Conservation (phyloP, 1,284 basidiomycete species). For the Austroboletus novae-zelandiae region DNA sequence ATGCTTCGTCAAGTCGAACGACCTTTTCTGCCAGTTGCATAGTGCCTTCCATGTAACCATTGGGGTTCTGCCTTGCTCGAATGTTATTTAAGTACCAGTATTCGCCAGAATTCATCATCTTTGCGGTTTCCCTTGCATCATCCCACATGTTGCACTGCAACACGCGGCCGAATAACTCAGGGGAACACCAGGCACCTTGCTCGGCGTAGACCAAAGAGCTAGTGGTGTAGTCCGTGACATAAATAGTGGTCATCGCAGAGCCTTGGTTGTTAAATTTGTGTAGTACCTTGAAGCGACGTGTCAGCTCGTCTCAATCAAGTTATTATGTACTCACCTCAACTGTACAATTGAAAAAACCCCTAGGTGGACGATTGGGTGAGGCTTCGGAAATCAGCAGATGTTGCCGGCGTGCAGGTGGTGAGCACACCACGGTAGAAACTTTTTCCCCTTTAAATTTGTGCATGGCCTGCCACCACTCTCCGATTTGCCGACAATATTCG, state of each 20-base stretch:
- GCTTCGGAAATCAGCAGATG: constrained; percentile 55
- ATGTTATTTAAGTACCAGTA: constrained; percentile 58
- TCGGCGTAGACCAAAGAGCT: constrained; percentile 35
- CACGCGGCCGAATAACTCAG: constrained; percentile 41
- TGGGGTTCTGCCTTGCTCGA: constrained; percentile 40
- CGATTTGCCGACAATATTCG: constrained; percentile 37
- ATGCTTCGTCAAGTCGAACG: constrained; percentile 40
- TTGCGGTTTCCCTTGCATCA: constrained; percentile 38
- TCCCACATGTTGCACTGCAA: constrained; percentile 62
- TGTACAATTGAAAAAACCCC: constrained; percentile 65
- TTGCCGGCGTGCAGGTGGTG: constrained; percentile 20
- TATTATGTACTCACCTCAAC: constrained; percentile 49
- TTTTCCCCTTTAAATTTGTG: constrained; percentile 13
- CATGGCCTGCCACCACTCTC: constrained; percentile 56
- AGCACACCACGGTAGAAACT: constrained; percentile 15
- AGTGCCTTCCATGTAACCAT: constrained; percentile 53
- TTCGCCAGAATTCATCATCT: constrained; percentile 46
- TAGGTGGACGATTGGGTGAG: constrained; percentile 41
- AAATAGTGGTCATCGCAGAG: constrained; percentile 47
- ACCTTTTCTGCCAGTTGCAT: constrained; percentile 47
- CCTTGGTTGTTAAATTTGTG: constrained; percentile 39
- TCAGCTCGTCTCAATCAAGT: background rate
- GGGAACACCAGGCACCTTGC: constrained; percentile 47
- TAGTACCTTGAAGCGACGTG: constrained; percentile 42
- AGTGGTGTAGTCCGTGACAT: constrained; percentile 66